Percentiles rank a stretch among this genome's conserved stretches.
phyloP scores from a whole-genome alignment of 2,329 filamentous ascomycete species.

The Fusarium cicatricum region DNA sequence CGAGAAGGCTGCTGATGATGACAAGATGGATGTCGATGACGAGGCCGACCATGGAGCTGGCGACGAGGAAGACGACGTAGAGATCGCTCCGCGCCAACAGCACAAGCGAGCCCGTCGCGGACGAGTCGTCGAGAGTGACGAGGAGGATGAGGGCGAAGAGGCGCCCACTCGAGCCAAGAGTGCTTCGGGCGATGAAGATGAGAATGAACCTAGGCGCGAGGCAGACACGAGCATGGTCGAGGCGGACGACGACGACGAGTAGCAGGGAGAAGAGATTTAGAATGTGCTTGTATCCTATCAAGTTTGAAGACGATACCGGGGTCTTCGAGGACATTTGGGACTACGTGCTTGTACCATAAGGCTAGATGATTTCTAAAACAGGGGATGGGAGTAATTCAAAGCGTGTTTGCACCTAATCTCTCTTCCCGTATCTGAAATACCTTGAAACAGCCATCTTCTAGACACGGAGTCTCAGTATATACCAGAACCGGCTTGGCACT shows the following conservation, averaged over 20 bases:
- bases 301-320: conserved; percentile 6
- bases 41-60: conserved; percentile 47
- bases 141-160: conserved; percentile 54
- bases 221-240: conserved; percentile 54
- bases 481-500: conserved; percentile 6
- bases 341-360: conserved; percentile 26
- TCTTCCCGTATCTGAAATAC: neutral
- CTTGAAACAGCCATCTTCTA: neutral
- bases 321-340: conserved; percentile 7
- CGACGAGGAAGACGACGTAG: conserved; percentile 61
- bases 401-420: conserved; percentile 28
- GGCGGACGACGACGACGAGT: conserved; percentile 45
- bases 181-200: conserved; percentile 38
- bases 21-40: conserved; percentile 63
- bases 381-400: conserved; percentile 30
- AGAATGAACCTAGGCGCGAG: conserved; percentile 37
- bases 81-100: conserved; percentile 52
- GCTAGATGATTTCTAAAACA: conserved; percentile 29
- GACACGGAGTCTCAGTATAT: neutral
- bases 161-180: conserved; percentile 26
- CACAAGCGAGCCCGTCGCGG: conserved; percentile 59
- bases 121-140: conserved; percentile 63
- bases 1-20: conserved; percentile 49
- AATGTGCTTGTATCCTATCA: conserved; percentile 26
- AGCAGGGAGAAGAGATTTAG: conserved; percentile 15